Conservation (phyloP, 768 basidiomycete species). For the Xerocomus spinulosus region DNA sequence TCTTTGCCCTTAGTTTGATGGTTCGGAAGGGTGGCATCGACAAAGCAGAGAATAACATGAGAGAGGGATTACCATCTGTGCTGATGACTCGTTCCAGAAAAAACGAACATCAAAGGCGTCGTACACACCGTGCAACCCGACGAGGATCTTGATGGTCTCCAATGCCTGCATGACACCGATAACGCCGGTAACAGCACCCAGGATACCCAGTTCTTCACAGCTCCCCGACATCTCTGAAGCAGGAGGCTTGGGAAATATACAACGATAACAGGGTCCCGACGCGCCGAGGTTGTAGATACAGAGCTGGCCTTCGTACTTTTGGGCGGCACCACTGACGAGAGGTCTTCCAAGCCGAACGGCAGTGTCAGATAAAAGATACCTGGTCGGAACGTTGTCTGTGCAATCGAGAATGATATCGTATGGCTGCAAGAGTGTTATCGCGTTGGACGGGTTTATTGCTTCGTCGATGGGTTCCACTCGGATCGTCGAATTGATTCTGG, state of each 20-base stretch:
- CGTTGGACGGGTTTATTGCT: conserved; percentile 59
- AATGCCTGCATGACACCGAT: conserved; percentile 89
- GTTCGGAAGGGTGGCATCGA: conserved; percentile 68
- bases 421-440: conserved; percentile 49
- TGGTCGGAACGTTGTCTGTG: conserved; percentile 88
- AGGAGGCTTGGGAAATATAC: conserved; percentile 83
- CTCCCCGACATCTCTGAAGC: conserved; percentile 58
- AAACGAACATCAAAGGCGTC: neutral
- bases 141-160: conserved; percentile 78
- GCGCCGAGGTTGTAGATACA: conserved; percentile 66
- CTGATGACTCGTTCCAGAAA: conserved; percentile 4
- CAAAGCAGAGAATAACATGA: conserved; percentile 75
- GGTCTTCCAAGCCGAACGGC: conserved; percentile 72
- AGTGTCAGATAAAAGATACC: conserved; percentile 89
- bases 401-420: conserved; percentile 88
- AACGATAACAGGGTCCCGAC: conserved; percentile 87
- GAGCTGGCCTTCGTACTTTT: conserved; percentile 77
- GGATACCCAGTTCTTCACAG: conserved; percentile 85
- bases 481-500: conserved; percentile 74
- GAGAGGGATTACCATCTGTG: conserved; percentile 54
- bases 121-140: conserved; percentile 57
- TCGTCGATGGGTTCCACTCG: conserved; percentile 49
- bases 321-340: conserved; percentile 91
- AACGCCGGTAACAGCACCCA: conserved; percentile 85
- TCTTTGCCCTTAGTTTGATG: conserved; percentile 73